These are phyloP conservation scores for Boletus subparvulus DNA, from an alignment of 768 basidiomycete genomes.

Conservation along the genomic window DNA sequence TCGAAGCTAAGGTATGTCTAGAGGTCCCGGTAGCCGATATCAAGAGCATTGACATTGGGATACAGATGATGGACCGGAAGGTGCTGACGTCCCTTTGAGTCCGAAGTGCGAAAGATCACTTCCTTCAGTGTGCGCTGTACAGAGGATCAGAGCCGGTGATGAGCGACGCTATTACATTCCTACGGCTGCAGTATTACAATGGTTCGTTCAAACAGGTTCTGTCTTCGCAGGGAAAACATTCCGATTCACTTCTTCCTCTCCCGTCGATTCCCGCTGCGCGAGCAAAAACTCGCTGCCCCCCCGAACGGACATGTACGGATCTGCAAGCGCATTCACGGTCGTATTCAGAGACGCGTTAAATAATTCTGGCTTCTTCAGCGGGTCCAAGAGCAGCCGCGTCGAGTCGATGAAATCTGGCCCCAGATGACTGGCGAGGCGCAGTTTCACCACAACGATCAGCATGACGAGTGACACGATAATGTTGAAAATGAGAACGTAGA, in stretches of 20 bases:
- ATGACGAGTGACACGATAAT: constrained; percentile 9
- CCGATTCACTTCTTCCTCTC: too few relatives aligned
- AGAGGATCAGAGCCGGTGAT: too few relatives aligned
- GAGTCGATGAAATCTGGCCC: constrained; percentile 7
- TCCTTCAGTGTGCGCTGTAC: too few relatives aligned
- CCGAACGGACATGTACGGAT: not conserved
- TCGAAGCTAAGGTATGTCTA: too few relatives aligned
- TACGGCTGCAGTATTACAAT: too few relatives aligned
- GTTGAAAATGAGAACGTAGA: constrained; percentile 7
- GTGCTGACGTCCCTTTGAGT: too few relatives aligned
- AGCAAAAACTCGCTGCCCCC: not conserved
- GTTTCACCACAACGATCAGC: constrained; percentile 5
- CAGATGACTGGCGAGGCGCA: constrained; percentile 6
- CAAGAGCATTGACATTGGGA: too few relatives aligned
- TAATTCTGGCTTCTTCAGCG: not conserved
- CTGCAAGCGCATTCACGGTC: too few relatives aligned
- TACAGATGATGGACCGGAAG: too few relatives aligned
- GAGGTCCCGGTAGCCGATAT: too few relatives aligned
- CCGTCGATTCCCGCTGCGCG: not conserved
- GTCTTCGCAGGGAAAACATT: not conserved
- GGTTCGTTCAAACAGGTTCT: not conserved
- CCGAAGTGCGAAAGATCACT: too few relatives aligned
- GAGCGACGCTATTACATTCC: not conserved
- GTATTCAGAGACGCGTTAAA: too few relatives aligned
- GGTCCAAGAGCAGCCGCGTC: constrained; percentile 12